Conservation (phyloP, 345 rosid species). For the Murraya koenigii region DNA sequence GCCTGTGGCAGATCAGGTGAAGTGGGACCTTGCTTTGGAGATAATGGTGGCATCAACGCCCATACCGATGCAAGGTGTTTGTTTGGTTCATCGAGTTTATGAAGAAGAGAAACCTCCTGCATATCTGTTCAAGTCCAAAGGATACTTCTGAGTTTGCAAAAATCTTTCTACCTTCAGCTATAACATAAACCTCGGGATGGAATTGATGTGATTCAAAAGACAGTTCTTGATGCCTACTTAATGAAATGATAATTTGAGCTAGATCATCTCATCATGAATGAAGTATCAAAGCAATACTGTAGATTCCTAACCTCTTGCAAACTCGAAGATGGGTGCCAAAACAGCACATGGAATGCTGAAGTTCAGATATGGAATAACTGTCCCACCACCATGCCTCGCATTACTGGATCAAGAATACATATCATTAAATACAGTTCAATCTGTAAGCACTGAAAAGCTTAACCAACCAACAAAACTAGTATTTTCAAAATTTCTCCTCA, state of each 20-base stretch:
- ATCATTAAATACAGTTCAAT: slow-evolving; percentile 8
- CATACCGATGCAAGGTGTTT: slow-evolving; percentile 64
- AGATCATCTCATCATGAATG: slow-evolving; percentile 4
- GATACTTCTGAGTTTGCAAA: neutral
- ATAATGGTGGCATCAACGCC: slow-evolving; percentile 76
- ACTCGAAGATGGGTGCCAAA: slow-evolving; percentile 71
- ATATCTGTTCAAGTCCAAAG: slow-evolving; percentile 42
- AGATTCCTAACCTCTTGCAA: slow-evolving; percentile 58
- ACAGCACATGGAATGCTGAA: slow-evolving; percentile 91
- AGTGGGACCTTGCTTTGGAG: slow-evolving; percentile 53
- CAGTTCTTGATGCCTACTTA: no score
- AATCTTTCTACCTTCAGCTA: neutral
- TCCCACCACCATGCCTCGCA: slow-evolving; percentile 87
- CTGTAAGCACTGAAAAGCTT: neutral
- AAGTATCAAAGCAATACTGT: slow-evolving; percentile 7
- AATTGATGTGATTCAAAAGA: neutral
- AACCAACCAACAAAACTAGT: neutral
- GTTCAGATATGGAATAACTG: slow-evolving; percentile 82
- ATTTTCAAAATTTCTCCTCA: neutral
- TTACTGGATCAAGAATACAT: slow-evolving; percentile 54
- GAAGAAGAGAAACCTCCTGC: slow-evolving; percentile 44
- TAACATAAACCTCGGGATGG: neutral
- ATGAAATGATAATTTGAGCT: neutral
- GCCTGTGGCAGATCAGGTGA: slow-evolving; percentile 40
- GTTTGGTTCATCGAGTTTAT: slow-evolving; percentile 65